Percentiles rank a stretch among this genome's conserved stretches.
Evolutionary conservation across 23 red algal genomes (phyloP).

Genomic region (Cyanidium caldarium): DNA sequence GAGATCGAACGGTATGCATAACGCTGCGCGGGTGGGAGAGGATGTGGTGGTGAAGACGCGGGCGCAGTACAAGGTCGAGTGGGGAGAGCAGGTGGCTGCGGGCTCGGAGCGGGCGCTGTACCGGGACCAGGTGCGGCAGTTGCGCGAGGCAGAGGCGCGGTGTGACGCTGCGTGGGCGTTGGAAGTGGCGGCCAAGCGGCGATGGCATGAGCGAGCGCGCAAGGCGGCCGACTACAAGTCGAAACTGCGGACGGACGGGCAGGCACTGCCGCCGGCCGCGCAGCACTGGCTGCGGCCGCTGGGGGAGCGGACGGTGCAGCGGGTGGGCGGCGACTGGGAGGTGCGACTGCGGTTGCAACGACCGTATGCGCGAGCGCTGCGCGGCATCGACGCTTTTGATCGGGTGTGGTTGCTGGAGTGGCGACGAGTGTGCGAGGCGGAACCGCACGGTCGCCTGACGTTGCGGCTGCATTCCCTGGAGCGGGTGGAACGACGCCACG

Average conservation of each 20-base stretch:
- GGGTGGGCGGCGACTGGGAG: not conserved
- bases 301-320: too few species aligned
- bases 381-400: not conserved
- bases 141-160: not conserved
- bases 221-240: conserved; percentile 5
- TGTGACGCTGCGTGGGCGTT: not conserved
- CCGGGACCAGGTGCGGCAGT: not conserved
- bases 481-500: not conserved
- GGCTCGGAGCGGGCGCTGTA: too few species aligned
- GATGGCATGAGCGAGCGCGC: not conserved
- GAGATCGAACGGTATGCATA: too few species aligned
- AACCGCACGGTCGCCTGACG: not conserved
- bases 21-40: too few species aligned
- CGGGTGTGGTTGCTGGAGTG: not conserved
- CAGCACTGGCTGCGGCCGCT: not conserved
- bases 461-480: not conserved
- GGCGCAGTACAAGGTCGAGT: too few species aligned
- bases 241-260: not conserved
- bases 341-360: not conserved
- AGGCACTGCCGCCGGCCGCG: not conserved
- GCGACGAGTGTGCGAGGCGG: not conserved
- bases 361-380: not conserved
- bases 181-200: not conserved
- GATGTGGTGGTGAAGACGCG: too few species aligned
- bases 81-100: too few species aligned